Percentiles rank a stretch among this genome's conserved stretches.
Conservation (phyloP, 2,329 filamentous ascomycete genomes). For the Phyllosticta capitalensis region DNA sequence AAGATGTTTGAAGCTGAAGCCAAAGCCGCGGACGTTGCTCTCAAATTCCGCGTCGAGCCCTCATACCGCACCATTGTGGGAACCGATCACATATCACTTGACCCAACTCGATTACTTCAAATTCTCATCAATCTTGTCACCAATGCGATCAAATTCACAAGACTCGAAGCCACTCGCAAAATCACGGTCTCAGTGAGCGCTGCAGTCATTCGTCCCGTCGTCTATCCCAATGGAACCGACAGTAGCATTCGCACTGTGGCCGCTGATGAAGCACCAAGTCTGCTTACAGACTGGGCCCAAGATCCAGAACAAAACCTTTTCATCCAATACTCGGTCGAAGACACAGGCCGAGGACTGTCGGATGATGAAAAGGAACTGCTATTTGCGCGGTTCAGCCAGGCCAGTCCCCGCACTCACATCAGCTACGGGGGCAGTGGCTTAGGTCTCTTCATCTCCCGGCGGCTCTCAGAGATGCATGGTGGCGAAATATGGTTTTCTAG, state of each 20-base stretch:
- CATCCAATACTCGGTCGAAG: conserved; percentile 26
- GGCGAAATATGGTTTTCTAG: conserved; percentile 38
- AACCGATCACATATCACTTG: conserved; percentile 32
- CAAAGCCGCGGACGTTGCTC: conserved; percentile 23
- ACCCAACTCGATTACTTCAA: conserved; percentile 35
- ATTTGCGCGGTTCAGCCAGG: conserved; percentile 26
- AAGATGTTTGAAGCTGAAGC: conserved; percentile 33
- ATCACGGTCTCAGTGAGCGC: conserved; percentile 33
- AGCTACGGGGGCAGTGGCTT: conserved; percentile 37
- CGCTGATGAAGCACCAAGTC: conserved; percentile 1
- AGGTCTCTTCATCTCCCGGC: conserved; percentile 37
- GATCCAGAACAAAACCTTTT: conserved; percentile 26
- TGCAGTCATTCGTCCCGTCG: background rate
- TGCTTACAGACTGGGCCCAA: conserved; percentile 23
- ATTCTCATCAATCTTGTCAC: conserved; percentile 36
- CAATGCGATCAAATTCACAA: conserved; percentile 40
- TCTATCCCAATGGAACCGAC: background rate
- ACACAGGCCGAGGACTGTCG: conserved; percentile 32
- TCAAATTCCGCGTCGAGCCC: conserved; percentile 24
- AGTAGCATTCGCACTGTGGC: conserved; percentile 1
- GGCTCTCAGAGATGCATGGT: conserved; percentile 36
- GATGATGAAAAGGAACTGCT: conserved; percentile 25
- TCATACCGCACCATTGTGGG: conserved; percentile 25
- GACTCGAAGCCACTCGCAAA: conserved; percentile 22
- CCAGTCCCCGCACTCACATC: conserved; percentile 27